Base-by-base conservation (phyloP, 2,329 filamentous ascomycete species). In the Aphanoascus verrucosus region DNA sequence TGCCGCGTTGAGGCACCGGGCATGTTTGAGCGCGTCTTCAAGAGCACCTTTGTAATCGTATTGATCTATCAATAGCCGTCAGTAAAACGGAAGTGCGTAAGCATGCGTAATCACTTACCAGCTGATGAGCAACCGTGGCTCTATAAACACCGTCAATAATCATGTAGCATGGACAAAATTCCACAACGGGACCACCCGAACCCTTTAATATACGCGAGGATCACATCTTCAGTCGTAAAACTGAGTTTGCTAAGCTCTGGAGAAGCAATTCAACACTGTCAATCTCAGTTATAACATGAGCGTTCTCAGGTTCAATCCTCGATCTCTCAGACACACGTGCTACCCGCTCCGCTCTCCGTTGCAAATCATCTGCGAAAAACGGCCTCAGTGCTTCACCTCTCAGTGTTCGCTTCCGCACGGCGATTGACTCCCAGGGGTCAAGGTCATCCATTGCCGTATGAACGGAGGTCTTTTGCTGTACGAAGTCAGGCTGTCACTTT, bases 111-210 rank as follows among this genome's bases (percentile, higher is more conserved):
- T 31, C 17, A 60, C 63, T 47, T 59, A 78, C 77, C 15, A 61
- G 17, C 51, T 62, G 60, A 37, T 61, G 58, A 1, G 61, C 61
- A 20, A 62, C 56, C 1, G 59, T 58, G 23, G 61, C 61, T 46
- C 76, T 65, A 55, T 79, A 77, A 58, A 46, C 9, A 46, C 4
- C 5, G 11, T n/a, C 5, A 32, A 32, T 3, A 32, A n/a, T n/a
- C 11, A 6, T 9, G 28, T n/a, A 9, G 23, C 4, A 17, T 31
- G 15, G 6, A 4, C 12, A 31, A 46, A 11, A n/a, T 31, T n/a
- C 31, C 28, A 35, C 14, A 12, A n/a, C n/a, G n/a, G n/a, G 5
- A 43, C 8, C n/a, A 19, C 5, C 40, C 41, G 40, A 47, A 57
- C 56, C 61, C 58, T 32, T 62, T 61, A 47, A 56, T 61, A 49